phyloP scores from a whole-genome alignment of 768 basidiomycete genomes.

The Pleurotus eryngii region DNA sequence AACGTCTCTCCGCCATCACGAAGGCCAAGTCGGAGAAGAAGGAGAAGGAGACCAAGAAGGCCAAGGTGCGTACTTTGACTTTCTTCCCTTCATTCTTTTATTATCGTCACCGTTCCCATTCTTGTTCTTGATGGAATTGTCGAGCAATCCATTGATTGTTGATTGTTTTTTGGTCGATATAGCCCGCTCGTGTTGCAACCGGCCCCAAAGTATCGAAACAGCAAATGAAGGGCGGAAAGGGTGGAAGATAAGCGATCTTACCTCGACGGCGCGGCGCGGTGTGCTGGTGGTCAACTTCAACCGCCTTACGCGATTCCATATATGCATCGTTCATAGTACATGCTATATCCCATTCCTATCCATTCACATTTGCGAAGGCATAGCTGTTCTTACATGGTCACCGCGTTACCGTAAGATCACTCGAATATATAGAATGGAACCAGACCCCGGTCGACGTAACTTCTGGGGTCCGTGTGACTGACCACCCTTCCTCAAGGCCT shows the following conservation, averaged over 20 bases:
- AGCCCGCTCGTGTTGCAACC: slow-evolving; percentile 58
- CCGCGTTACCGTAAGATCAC: too few species aligned
- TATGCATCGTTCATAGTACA: slow-evolving; percentile 1
- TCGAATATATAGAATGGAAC: too few species aligned
- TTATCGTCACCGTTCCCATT: background rate
- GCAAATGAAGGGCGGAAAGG: slow-evolving; percentile 91
- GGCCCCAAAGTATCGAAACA: slow-evolving; percentile 92
- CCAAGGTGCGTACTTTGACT: slow-evolving; percentile 50
- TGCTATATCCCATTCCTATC: background rate
- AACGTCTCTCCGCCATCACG: slow-evolving; percentile 79
- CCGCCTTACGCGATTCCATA: background rate
- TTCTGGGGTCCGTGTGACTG: too few species aligned
- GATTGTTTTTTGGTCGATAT: background rate
- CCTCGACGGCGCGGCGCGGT: background rate
- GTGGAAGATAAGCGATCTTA: slow-evolving; percentile 52
- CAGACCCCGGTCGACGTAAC: too few species aligned
- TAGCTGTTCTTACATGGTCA: too few species aligned
- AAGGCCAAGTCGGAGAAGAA: slow-evolving; percentile 98
- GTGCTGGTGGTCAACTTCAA: background rate
- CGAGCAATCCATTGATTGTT: too few species aligned
- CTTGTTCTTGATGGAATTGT: too few species aligned
- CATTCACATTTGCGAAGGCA: too few species aligned
- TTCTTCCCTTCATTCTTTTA: slow-evolving; percentile 1
- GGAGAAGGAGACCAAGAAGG: slow-evolving; percentile 91
- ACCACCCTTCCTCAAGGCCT: too few species aligned